Base-by-base conservation (phyloP, 495 filamentous ascomycete species). In the Bombardia bombarda region DNA sequence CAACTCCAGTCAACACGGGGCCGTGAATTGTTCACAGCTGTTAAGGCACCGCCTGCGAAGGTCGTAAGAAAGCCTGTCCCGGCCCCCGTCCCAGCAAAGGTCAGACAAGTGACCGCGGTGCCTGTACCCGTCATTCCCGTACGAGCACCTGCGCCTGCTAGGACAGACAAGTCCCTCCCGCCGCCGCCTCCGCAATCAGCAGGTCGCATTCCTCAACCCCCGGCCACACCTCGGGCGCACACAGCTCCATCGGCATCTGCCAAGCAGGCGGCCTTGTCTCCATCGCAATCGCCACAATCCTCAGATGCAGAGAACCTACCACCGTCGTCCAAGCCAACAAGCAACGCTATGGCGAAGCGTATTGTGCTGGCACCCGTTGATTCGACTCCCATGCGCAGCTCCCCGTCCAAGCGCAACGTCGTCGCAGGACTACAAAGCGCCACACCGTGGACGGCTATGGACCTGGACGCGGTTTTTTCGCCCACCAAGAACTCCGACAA, bases 221-320 rank as follows among this genome's bases (percentile, higher is more conserved):
- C 66, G 2, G 19, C 63, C 7, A 71, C 69, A 4, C 67, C 69
- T 0, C 46, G 53, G 1, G 38, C 52, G 17, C 23, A 42, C n/a
- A 36, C 47, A 18, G 54, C 55, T 1, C 56, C 64, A 6, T 54
- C 60, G 6, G 50, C 51, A 9, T 53, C 51, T 13, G 62, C 62
- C 16, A 60, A 60, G 40, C 70, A 70, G 42, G 56, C 66, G 2
- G 45, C 45, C 2, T 20, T 65, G 3, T 70, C 74, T 1, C 78
- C 78, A 4, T 80, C 80, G 1, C 70, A 72, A 35, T 84, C 85
- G 8, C 79, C 81, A 0, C 83, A 87, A 46, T 80, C 84, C 3
- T 88, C 85, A n/a, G 80, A 89, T 62, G 84, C 82, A 1, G 85
- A 89, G 55, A 89, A 89, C 49, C 78, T 74, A 14, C 84, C 83